A percentile compares a stretch with the other conserved stretches of the same genome.
These are phyloP conservation scores for Punica granatum DNA, from an alignment of 345 rosid species.

Conservation along the genomic window DNA sequence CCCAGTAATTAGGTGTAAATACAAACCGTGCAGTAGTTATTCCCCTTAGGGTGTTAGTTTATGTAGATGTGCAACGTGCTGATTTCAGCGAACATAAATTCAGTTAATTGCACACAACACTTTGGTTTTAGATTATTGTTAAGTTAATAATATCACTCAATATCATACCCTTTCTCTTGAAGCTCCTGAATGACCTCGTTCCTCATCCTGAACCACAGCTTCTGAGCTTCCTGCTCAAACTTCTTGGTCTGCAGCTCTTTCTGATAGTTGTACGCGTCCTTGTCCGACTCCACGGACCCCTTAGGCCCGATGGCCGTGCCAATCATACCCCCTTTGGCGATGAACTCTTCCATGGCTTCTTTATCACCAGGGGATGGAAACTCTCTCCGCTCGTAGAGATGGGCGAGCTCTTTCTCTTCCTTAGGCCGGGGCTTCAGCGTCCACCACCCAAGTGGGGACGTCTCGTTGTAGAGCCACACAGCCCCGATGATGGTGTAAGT, in stretches of 20 bases:
- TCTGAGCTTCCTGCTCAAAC: conserved; percentile 63
- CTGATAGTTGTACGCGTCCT: conserved; percentile 42
- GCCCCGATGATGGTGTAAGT: conserved; percentile 61
- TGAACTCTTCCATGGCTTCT: conserved; percentile 86
- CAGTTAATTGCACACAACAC: conserved; percentile 1
- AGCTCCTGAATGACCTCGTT: conserved; percentile 78
- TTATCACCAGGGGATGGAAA: conserved; percentile 84
- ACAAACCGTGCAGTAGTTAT: too few relatives aligned
- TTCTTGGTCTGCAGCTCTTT: conserved; percentile 61
- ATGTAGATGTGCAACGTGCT: too few relatives aligned
- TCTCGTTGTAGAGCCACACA: conserved; percentile 72
- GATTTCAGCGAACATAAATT: too few relatives aligned
- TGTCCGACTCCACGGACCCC: conserved; percentile 52
- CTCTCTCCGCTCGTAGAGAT: conserved; percentile 62
- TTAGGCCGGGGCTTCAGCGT: conserved; percentile 76
- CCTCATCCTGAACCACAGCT: conserved; percentile 86
- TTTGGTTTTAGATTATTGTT: background rate
- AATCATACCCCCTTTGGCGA: conserved; percentile 70
- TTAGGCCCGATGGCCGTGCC: conserved; percentile 72
- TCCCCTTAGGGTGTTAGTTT: too few relatives aligned
- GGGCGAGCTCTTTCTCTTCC: conserved; percentile 73
- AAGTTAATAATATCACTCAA: conserved; percentile 27
- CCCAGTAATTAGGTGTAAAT: too few relatives aligned
- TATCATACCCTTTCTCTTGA: conserved; percentile 70
- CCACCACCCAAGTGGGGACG: conserved; percentile 93